These are phyloP conservation scores for Prosopis cineraria DNA, from an alignment of 306 rosid species.

Conservation along the genomic window DNA sequence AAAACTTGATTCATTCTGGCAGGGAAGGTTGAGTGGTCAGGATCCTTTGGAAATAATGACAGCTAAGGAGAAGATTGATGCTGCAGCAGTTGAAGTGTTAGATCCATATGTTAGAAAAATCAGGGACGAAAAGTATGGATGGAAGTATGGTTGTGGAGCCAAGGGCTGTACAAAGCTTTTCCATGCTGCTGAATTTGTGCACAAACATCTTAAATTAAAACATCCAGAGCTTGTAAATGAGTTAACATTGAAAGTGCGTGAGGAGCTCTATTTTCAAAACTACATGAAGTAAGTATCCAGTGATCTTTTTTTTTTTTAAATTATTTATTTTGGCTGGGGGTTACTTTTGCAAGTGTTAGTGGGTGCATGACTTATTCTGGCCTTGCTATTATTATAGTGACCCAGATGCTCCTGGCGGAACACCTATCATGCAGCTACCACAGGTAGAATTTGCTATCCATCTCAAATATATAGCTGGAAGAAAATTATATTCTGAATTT, in stretches of 20 bases:
- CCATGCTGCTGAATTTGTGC: slow-evolving; percentile 95
- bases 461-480: slow-evolving; percentile 3
- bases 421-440: slow-evolving; percentile 94
- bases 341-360: slow-evolving; percentile 7
- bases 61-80: slow-evolving; percentile 94
- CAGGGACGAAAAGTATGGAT: slow-evolving; percentile 98
- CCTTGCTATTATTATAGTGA: slow-evolving; percentile 61
- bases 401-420: slow-evolving; percentile 90
- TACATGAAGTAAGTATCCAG: slow-evolving; percentile 83
- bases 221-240: slow-evolving; percentile 87
- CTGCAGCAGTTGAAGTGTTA: slow-evolving; percentile 77
- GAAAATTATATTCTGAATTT: not conserved
- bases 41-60: slow-evolving; percentile 96
- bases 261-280: slow-evolving; percentile 87
- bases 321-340: not conserved
- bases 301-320: not conserved
- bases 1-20: slow-evolving; percentile 83
- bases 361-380: slow-evolving; percentile 37
- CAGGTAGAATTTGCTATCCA: slow-evolving; percentile 52
- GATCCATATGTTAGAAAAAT: slow-evolving; percentile 92
- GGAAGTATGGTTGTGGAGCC: slow-evolving; percentile 99
- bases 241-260: slow-evolving; percentile 77
- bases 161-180: slow-evolving; percentile 99
- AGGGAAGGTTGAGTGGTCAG: slow-evolving; percentile 82
- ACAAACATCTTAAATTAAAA: slow-evolving; percentile 89